Evolutionary conservation across 2,329 filamentous ascomycete genomes (phyloP).

Genomic region (Diplocarpon mali): DNA sequence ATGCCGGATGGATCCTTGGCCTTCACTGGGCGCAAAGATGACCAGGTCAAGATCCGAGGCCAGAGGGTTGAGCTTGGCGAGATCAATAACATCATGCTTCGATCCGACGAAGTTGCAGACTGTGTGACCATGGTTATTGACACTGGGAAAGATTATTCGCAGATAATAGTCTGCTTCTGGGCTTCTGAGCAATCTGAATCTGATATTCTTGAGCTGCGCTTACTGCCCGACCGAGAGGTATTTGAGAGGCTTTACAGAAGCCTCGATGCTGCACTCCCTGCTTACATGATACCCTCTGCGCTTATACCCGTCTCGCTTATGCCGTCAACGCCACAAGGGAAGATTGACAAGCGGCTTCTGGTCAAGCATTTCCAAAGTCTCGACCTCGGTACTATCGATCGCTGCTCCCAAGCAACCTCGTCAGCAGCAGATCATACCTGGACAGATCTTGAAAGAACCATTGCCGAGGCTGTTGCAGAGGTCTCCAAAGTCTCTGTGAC

Average conservation of each 20-base stretch:
- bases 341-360: constrained; percentile 53
- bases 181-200: constrained; percentile 32
- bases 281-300: constrained; percentile 71
- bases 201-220: constrained; percentile 24
- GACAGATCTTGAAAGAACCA: constrained; percentile 41
- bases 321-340: constrained; percentile 64
- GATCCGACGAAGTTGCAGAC: constrained; percentile 41
- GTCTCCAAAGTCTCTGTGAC: constrained; percentile 35
- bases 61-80: constrained; percentile 71
- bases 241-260: constrained; percentile 40
- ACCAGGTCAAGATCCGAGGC: constrained; percentile 72
- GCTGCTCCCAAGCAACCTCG: constrained; percentile 20
- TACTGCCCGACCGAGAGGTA: constrained; percentile 25
- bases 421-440: constrained; percentile 29
- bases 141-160: constrained; percentile 28
- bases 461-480: constrained; percentile 44
- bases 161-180: constrained; percentile 60
- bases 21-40: constrained; percentile 63
- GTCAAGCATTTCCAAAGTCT: constrained; percentile 37
- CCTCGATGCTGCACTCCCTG: constrained; percentile 47
- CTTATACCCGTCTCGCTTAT: constrained; percentile 59
- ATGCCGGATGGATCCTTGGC: constrained; percentile 65
- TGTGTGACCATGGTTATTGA: constrained; percentile 52
- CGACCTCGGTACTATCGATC: constrained; percentile 32
- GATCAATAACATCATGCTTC: constrained; percentile 52